Percentiles rank a stretch among this genome's conserved stretches.
phyloP scores from a whole-genome alignment of 441 rosid genomes.

The Flueggea neowawraea region DNA sequence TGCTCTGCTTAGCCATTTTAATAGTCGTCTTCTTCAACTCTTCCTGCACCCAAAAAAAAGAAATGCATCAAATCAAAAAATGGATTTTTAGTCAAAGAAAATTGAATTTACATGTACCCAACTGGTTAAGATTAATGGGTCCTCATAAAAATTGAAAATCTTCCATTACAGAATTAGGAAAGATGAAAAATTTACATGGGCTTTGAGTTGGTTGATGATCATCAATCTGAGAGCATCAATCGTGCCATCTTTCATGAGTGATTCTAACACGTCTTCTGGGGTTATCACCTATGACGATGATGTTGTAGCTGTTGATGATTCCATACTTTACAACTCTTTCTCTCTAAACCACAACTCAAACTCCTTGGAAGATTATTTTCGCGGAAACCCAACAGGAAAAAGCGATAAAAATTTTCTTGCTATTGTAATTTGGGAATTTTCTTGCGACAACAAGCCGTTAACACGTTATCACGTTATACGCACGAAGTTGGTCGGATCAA shows the following conservation, averaged over 20 bases:
- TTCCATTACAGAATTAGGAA: neutral
- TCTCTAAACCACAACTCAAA: no score
- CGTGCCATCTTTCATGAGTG: conserved; percentile 96
- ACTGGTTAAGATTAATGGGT: no score
- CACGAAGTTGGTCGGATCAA: no score
- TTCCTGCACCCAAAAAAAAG: conserved; percentile 46
- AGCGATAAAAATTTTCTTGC: no score
- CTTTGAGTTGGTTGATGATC: conserved; percentile 95
- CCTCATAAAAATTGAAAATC: neutral
- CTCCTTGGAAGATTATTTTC: no score
- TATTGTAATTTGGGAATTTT: no score
- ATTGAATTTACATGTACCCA: neutral
- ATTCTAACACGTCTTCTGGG: conserved; percentile 92
- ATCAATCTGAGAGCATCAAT: conserved; percentile 88
- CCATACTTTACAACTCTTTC: no score
- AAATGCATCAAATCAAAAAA: neutral
- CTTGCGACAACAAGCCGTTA: no score
- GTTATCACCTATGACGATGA: conserved; percentile 69
- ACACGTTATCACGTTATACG: no score
- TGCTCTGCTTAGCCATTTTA: conserved; percentile 91
- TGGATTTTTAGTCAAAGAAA: neutral
- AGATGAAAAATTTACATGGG: conserved; percentile 46
- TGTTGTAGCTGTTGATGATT: conserved; percentile 5
- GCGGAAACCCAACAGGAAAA: no score
- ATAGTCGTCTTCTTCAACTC: conserved; percentile 91